These are phyloP conservation scores for Diaporthe longicolla DNA, from an alignment of 2,329 filamentous ascomycete species.

Conservation along the genomic window DNA sequence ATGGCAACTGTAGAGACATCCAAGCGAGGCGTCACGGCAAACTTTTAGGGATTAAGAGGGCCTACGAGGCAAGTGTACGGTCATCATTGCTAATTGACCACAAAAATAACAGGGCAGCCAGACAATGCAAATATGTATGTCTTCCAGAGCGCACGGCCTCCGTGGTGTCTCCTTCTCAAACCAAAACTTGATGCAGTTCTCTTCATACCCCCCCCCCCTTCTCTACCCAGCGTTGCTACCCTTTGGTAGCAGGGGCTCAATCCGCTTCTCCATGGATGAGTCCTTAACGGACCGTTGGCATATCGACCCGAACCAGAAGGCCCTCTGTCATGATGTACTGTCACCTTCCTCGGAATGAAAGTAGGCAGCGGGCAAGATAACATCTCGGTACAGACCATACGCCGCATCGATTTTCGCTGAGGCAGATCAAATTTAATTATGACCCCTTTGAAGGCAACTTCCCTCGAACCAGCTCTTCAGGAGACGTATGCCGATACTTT, in stretches of 20 bases:
- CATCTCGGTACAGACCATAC: constrained; percentile 48
- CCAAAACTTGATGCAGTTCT: constrained; percentile 24
- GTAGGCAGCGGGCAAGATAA: constrained; percentile 60
- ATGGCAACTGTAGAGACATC: constrained; percentile 23
- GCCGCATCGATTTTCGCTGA: background rate
- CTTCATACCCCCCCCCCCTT: constrained; percentile 54
- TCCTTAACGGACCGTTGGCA: constrained; percentile 89
- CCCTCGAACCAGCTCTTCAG: background rate
- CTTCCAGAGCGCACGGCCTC: constrained; percentile 30
- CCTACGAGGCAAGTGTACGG: constrained; percentile 24
- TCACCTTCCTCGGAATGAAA: constrained; percentile 51
- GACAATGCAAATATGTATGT: constrained; percentile 33
- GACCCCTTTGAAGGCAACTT: background rate
- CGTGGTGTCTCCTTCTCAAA: constrained; percentile 24
- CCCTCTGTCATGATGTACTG: constrained; percentile 51
- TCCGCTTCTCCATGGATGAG: constrained; percentile 73
- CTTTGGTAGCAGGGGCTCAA: constrained; percentile 80
- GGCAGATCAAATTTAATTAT: background rate
- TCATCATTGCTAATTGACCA: constrained; percentile 40
- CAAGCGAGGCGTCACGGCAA: constrained; percentile 43
- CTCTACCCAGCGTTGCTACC: constrained; percentile 78
- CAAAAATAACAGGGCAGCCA: constrained; percentile 37
- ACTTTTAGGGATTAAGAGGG: constrained; percentile 27
- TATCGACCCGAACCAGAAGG: constrained; percentile 63
- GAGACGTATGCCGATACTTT: background rate